Conservation (phyloP, 2,329 filamentous ascomycete species). For the Colletotrichum caudatum region DNA sequence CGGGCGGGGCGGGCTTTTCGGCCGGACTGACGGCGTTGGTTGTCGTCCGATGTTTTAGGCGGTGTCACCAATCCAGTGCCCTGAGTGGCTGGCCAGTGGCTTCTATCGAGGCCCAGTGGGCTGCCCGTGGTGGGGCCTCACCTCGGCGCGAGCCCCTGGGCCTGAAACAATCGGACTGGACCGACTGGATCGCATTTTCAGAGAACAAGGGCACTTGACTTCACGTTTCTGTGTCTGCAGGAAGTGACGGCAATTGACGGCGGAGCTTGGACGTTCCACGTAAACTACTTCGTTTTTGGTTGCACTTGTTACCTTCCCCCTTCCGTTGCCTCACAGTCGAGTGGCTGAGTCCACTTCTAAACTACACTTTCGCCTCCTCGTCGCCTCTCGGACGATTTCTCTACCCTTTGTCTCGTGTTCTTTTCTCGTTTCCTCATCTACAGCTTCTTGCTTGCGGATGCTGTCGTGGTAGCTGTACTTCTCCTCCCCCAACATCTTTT, state of each 20-base stretch:
- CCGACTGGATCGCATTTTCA: slow-evolving; percentile 30
- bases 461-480: slow-evolving; percentile 5
- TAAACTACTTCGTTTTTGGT: slow-evolving; percentile 5
- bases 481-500: slow-evolving; percentile 5
- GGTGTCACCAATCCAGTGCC: background rate
- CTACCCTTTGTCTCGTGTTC: background rate
- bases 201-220: slow-evolving; percentile 12
- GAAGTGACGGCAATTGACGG: slow-evolving; percentile 12
- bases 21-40: background rate
- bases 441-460: background rate
- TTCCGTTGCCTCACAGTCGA: slow-evolving; percentile 11
- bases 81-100: background rate
- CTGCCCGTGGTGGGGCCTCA: background rate
- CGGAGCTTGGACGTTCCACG: slow-evolving; percentile 37
- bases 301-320: slow-evolving; percentile 12
- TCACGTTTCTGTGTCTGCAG: slow-evolving; percentile 29
- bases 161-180: slow-evolving; percentile 42
- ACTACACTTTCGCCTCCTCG: background rate
- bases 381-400: slow-evolving; percentile 15
- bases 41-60: slow-evolving; percentile 30
- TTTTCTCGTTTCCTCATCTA: background rate
- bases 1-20: background rate
- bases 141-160: slow-evolving; percentile 30
- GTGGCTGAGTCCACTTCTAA: background rate
- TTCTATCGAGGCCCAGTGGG: background rate